A percentile compares a stretch with the other conserved stretches of the same genome.
Evolutionary conservation across 2,329 filamentous ascomycete genomes (phyloP).

Genomic region (Fusarium veterinarium): DNA sequence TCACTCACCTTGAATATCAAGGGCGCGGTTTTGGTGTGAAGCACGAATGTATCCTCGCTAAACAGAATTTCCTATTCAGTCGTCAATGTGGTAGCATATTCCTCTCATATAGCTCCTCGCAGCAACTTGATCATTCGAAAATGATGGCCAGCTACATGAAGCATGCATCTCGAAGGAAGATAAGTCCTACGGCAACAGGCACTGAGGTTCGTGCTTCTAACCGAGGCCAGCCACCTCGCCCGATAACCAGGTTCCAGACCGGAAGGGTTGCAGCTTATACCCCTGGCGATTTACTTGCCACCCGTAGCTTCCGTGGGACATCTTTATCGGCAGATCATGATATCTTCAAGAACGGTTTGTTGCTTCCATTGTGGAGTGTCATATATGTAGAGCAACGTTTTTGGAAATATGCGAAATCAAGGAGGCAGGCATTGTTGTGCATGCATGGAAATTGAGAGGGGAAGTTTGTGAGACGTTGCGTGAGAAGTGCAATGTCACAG

Average conservation of each 20-base stretch:
- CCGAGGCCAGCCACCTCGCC: conserved; percentile 6
- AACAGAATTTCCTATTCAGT: not conserved
- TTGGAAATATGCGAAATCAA: not conserved
- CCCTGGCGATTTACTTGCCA: conserved; percentile 31
- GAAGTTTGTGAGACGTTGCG: not conserved
- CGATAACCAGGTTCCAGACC: conserved; percentile 6
- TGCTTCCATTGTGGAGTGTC: conserved; percentile 20
- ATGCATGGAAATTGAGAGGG: not conserved
- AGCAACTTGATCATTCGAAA: conserved; percentile 18
- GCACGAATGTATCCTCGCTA: not conserved
- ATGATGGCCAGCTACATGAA: conserved; percentile 11
- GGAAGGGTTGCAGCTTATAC: conserved; percentile 21
- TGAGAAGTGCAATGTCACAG: not conserved
- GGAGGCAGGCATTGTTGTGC: not conserved
- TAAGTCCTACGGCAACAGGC: conserved; percentile 27
- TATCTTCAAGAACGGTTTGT: not conserved
- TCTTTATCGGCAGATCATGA: not conserved
- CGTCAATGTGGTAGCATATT: not conserved
- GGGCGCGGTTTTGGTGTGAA: not conserved
- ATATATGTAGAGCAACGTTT: conserved; percentile 15
- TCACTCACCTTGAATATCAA: not conserved
- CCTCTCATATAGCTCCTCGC: not conserved
- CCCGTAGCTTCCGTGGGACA: conserved; percentile 13
- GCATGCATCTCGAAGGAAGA: conserved; percentile 19
- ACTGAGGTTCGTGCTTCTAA: conserved; percentile 18